Evolutionary conservation across 805 yeast genomes (phyloP), one percentile per base, ranked within the genome.

Genomic region (Starmerella etchellsii): DNA sequence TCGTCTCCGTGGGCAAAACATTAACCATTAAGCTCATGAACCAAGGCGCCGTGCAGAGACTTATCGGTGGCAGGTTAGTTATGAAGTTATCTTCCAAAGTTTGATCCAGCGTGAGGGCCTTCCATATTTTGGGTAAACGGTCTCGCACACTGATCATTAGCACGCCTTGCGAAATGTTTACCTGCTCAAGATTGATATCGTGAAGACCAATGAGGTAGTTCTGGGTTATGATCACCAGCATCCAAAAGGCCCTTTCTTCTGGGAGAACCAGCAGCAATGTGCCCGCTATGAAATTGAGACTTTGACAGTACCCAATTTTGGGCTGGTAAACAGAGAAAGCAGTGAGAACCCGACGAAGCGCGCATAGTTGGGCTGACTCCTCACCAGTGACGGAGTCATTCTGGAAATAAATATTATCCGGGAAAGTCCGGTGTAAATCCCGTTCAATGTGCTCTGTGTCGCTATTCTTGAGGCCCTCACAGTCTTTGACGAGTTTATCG

Each of bases 1-100:
- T 79, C 0, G 93, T 73, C 55, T 91, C 97, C 19, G 84, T 74
- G 0, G 98, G 98, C 21, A 91, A 61, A 1, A 79, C 75, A 0
- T 94, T 95, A 27, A 91, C 84, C 61, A 81, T 91, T n/a, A 83
- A 73, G 53, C 95, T 81, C 97, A 91, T 88, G 56, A 91, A 91
- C 98, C 98, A 91, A 40, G 94, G 77, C 0, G 95, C 88, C 1
- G 97, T 91, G 50, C 94, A 91, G 34, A 91, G 67, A 1, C 95
- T 81, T 3, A 91, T 71, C 2, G 96, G 94, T 1, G 98, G 97
- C 33, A 87, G 62, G 50, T 80, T 78, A 14, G 74, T 68, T 25
- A 88, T 67, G 45, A 82, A 62, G 39, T 63, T 53, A 58, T 60
- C 54, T 50, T 59, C 54, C 56, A 66, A 36, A 61, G 69, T 41